Percentiles rank a stretch among this genome's conserved stretches.
phyloP scores from a whole-genome alignment of 768 basidiomycete genomes.

The Pholiota molesta region DNA sequence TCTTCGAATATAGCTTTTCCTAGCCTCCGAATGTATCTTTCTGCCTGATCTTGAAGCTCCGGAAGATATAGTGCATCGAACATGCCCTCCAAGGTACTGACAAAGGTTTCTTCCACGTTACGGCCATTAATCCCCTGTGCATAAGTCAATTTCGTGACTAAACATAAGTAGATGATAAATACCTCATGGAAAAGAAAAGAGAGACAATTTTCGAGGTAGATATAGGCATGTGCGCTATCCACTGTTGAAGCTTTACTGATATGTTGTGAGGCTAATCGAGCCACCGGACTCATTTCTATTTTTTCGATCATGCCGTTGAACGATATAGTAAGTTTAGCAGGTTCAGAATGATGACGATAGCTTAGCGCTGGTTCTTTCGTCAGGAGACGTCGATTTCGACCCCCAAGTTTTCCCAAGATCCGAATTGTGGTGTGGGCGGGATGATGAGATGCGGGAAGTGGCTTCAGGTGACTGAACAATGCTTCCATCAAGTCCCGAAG shows the following conservation, averaged over 20 bases:
- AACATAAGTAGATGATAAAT: constrained; percentile 14
- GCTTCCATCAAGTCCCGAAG: constrained; percentile 94
- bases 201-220: constrained; percentile 70
- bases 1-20: constrained; percentile 71
- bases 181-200: constrained; percentile 82
- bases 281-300: constrained; percentile 69
- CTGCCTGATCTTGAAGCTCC: constrained; percentile 72
- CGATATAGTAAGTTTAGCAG: constrained; percentile 70
- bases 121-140: constrained; percentile 69
- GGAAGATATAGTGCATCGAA: constrained; percentile 75
- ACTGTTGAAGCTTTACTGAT: constrained; percentile 52
- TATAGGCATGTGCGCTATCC: constrained; percentile 64
- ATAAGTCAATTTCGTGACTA: constrained; percentile 2
- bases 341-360: constrained; percentile 70
- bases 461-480: constrained; percentile 87
- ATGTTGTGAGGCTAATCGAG: constrained; percentile 64
- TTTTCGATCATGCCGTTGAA: constrained; percentile 69
- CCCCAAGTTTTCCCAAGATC: constrained; percentile 95
- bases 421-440: constrained; percentile 95
- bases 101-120: constrained; percentile 76
- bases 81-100: constrained; percentile 70
- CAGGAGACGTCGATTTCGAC: constrained; percentile 86
- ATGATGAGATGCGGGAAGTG: constrained; percentile 84
- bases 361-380: constrained; percentile 77
- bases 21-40: constrained; percentile 68